Percentiles rank a stretch among this genome's conserved stretches.
Conservation (phyloP, 805 yeast species). For the Teunomyces tritomae region DNA sequence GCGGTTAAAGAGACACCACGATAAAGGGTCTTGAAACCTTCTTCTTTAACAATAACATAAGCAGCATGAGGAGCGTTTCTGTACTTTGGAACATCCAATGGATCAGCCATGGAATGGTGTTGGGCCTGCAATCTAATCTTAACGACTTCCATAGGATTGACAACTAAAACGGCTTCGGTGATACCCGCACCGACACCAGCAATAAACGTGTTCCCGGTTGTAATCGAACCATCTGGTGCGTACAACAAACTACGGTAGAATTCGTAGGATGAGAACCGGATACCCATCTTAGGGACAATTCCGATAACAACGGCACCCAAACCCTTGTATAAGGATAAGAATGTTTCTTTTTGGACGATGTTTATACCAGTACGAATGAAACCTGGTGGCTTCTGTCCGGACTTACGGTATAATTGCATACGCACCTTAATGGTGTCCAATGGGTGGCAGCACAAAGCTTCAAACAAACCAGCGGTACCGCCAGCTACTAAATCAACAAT, state of each 20-base stretch:
- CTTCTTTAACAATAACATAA: constrained; percentile 79
- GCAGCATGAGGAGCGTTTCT: constrained; percentile 91
- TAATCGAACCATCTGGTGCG: constrained; percentile 60
- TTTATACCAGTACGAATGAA: constrained; percentile 76
- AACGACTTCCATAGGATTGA: constrained; percentile 96
- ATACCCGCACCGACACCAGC: constrained; percentile 98
- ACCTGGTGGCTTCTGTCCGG: constrained; percentile 80
- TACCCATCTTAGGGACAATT: constrained; percentile 97
- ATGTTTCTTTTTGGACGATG: constrained; percentile 77
- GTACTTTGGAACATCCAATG: constrained; percentile 77
- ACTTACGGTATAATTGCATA: constrained; percentile 84
- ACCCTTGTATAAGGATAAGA: constrained; percentile 88
- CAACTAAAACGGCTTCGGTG: constrained; percentile 92
- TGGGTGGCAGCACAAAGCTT: constrained; percentile 98
- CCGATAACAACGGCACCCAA: constrained; percentile 97
- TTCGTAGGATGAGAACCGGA: constrained; percentile 92
- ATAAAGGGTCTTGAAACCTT: constrained; percentile 84
- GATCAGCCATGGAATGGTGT: constrained; percentile 84
- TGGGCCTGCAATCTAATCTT: constrained; percentile 96
- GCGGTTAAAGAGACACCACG: constrained; percentile 96
- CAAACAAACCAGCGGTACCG: constrained; percentile 95
- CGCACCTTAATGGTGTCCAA: constrained; percentile 95
- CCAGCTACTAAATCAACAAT: constrained; percentile 82
- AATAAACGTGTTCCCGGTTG: constrained; percentile 73
- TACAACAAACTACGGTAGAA: constrained; percentile 71